Evolutionary conservation across 2,329 filamentous ascomycete species (phyloP).

Genomic region (Leptographium radiaticola): DNA sequence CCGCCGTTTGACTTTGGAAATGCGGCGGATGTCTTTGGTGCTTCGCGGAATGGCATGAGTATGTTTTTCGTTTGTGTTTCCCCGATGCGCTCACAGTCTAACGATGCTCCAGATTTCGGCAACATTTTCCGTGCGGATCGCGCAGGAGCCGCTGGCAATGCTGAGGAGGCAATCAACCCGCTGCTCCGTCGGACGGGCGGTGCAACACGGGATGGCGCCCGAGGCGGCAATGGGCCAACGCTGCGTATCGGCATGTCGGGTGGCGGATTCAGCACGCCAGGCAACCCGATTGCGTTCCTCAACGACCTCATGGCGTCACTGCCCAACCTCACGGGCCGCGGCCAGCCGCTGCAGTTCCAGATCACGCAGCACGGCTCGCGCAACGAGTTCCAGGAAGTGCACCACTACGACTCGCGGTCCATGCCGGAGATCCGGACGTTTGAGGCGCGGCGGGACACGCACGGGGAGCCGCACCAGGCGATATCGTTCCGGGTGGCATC

Average conservation of each 20-base stretch:
- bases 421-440: neutral
- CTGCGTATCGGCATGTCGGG: conserved; percentile 39
- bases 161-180: conserved; percentile 77
- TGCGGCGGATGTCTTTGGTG: conserved; percentile 31
- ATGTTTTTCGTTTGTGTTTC: conserved; percentile 14
- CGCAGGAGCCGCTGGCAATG: conserved; percentile 37
- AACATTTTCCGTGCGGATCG: conserved; percentile 39
- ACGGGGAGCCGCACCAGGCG: conserved; percentile 54
- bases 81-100: conserved; percentile 3
- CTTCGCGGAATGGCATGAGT: conserved; percentile 39
- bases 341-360: conserved; percentile 46
- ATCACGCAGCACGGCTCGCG: conserved; percentile 35
- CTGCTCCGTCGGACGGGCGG: conserved; percentile 55
- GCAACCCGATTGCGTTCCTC: conserved; percentile 30
- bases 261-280: conserved; percentile 30
- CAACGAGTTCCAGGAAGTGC: conserved; percentile 39
- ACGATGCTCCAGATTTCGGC: conserved; percentile 27
- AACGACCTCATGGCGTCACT: conserved; percentile 44
- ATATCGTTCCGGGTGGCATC: conserved; percentile 60
- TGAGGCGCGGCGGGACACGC: neutral
- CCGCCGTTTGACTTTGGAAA: conserved; percentile 26
- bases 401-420: conserved; percentile 12
- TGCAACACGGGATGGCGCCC: conserved; percentile 25
- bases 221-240: conserved; percentile 22
- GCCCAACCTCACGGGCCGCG: conserved; percentile 22